Evolutionary conservation across 441 rosid species (phyloP).

Genomic region (Euphorbia schlechtendalii): DNA sequence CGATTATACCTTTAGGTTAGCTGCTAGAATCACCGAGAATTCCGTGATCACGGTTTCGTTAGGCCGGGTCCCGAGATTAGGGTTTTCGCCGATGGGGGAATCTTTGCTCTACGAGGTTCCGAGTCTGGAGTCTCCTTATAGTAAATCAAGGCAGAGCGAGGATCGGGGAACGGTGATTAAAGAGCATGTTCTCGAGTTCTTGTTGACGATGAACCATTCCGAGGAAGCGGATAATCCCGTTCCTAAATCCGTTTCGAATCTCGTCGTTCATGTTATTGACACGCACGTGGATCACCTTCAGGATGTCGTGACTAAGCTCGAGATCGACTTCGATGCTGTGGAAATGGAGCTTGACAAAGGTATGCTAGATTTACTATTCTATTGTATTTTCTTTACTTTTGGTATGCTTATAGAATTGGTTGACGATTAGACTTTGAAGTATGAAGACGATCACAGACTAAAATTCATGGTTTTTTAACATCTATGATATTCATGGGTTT

Average conservation of each 20-base stretch:
- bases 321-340: constrained; percentile 80
- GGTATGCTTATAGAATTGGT: not conserved
- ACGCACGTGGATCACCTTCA: constrained; percentile 95
- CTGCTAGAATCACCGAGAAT: constrained; percentile 79
- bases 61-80: constrained; percentile 85
- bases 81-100: constrained; percentile 68
- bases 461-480: no score
- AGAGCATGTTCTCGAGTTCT: constrained; percentile 94
- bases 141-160: constrained; percentile 43
- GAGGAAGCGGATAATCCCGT: constrained; percentile 98
- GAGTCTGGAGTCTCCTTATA: constrained; percentile 56
- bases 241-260: constrained; percentile 73
- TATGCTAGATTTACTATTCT: no score
- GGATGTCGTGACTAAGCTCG: constrained; percentile 77
- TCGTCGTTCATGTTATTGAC: constrained; percentile 75
- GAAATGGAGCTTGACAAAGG: constrained; percentile 92
- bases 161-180: constrained; percentile 61
- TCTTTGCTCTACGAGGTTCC: constrained; percentile 91
- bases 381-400: not conserved
- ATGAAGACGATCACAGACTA: no score
- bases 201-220: constrained; percentile 92
- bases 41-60: constrained; percentile 86
- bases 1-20: constrained; percentile 69
- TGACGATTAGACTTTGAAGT: not conserved
- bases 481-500: no score